A percentile compares a stretch with the other conserved stretches of the same genome.
Conservation (phyloP, 2,329 filamentous ascomycete species). For the Aspergillus puulaauensis region DNA sequence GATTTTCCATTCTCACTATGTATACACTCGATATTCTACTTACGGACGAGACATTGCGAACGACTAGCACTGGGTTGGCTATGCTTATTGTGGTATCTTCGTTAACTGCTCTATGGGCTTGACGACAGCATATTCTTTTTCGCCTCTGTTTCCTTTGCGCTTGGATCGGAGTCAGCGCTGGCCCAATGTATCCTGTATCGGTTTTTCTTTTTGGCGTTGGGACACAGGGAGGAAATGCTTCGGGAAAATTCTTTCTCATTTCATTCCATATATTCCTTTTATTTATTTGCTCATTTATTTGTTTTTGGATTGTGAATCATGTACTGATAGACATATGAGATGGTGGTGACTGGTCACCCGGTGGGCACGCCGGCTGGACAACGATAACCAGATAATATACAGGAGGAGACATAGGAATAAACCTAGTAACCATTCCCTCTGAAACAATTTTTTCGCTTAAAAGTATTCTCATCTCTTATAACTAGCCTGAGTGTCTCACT, state of each 20-base stretch:
- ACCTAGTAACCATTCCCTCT: not conserved
- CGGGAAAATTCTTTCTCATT: slow-evolving; percentile 17
- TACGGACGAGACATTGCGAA: slow-evolving; percentile 7
- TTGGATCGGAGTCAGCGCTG: slow-evolving; percentile 6
- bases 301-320: slow-evolving; percentile 14
- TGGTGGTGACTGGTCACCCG: slow-evolving; percentile 11
- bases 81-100: slow-evolving; percentile 1
- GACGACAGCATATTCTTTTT: slow-evolving; percentile 5
- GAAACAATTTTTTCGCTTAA: not conserved
- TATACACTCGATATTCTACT: slow-evolving; percentile 10
- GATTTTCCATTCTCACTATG: slow-evolving; percentile 12
- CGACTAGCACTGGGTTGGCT: slow-evolving; percentile 4
- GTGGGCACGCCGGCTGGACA: slow-evolving; percentile 4
- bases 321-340: slow-evolving; percentile 14
- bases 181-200: slow-evolving; percentile 11
- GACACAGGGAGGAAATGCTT: slow-evolving; percentile 10
- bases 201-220: slow-evolving; percentile 14
- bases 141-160: not conserved
- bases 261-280: slow-evolving; percentile 9
- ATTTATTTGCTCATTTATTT: slow-evolving; percentile 6
- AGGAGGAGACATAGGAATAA: not conserved
- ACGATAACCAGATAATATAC: slow-evolving; percentile 11
- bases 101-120: slow-evolving; percentile 6
- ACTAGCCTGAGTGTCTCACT: not conserved
- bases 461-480: not conserved